These are phyloP conservation scores for Arthrobotrys entomopaga DNA, from an alignment of 2,329 filamentous ascomycete genomes.

Conservation along the genomic window DNA sequence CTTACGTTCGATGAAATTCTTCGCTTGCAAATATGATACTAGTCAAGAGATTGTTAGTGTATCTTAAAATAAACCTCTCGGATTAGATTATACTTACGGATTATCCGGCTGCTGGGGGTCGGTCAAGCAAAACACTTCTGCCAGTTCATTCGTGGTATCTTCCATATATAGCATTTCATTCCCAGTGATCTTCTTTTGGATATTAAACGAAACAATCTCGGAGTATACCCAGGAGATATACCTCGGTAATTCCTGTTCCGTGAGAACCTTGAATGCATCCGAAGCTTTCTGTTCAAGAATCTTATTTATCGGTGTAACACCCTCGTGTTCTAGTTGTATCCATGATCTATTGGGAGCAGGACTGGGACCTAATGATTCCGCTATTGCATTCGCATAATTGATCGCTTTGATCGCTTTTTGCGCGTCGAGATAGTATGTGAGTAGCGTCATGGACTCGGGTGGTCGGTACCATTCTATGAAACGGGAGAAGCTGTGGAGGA, in stretches of 20 bases:
- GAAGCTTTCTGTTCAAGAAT: slow-evolving; percentile 72
- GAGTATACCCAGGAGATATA: slow-evolving; percentile 77
- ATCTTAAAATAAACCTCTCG: too few relatives aligned
- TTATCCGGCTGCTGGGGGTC: slow-evolving; percentile 79
- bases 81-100: slow-evolving; percentile 60
- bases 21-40: slow-evolving; percentile 45
- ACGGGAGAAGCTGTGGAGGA: slow-evolving; percentile 73
- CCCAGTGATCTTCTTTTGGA: slow-evolving; percentile 74
- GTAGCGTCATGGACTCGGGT: slow-evolving; percentile 69
- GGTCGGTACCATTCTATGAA: slow-evolving; percentile 72
- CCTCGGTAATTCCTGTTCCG: slow-evolving; percentile 75
- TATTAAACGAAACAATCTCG: slow-evolving; percentile 71
- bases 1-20: slow-evolving; percentile 42
- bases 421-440: slow-evolving; percentile 78
- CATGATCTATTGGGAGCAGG: slow-evolving; percentile 68
- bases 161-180: slow-evolving; percentile 72
- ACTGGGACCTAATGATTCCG: slow-evolving; percentile 64
- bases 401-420: slow-evolving; percentile 77
- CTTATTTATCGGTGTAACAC: slow-evolving; percentile 69
- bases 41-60: slow-evolving; percentile 27
- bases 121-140: slow-evolving; percentile 80
- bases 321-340: slow-evolving; percentile 66
- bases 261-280: slow-evolving; percentile 73
- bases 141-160: slow-evolving; percentile 72
- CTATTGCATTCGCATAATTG: slow-evolving; percentile 75